These are phyloP conservation scores for Acacia crassicarpa DNA, from an alignment of 306 rosid species.

Conservation along the genomic window DNA sequence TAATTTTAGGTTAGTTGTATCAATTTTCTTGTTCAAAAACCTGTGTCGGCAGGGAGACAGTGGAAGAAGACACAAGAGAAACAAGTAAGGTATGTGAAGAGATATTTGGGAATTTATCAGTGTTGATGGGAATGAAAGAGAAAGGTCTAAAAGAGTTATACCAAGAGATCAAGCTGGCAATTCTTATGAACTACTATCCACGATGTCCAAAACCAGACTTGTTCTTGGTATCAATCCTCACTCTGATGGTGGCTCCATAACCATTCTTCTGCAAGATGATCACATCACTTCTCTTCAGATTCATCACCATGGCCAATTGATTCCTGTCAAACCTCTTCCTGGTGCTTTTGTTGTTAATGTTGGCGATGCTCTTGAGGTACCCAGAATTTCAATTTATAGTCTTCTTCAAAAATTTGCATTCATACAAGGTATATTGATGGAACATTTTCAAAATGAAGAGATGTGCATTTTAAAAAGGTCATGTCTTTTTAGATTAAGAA, in stretches of 20 bases:
- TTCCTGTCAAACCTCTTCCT: conserved; percentile 1
- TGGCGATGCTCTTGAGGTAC: conserved; percentile 21
- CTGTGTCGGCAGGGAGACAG: conserved; percentile 5
- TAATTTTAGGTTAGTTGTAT: no score
- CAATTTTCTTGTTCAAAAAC: not conserved
- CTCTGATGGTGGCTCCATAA: conserved; percentile 28
- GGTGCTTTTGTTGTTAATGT: conserved; percentile 3
- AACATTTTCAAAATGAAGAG: no score
- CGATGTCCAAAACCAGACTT: conserved; percentile 25
- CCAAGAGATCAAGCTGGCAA: not conserved
- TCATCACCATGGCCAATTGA: not conserved
- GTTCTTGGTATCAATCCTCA: conserved; percentile 35
- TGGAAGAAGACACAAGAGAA: conserved; percentile 29
- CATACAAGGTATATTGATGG: no score
- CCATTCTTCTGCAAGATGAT: conserved; percentile 27
- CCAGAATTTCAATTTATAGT: not conserved
- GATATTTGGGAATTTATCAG: not conserved
- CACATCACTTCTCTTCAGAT: conserved; percentile 27
- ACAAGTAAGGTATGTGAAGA: not conserved
- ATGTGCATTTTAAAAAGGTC: no score
- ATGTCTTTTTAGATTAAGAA: no score
- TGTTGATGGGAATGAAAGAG: conserved; percentile 24
- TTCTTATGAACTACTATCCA: conserved; percentile 31
- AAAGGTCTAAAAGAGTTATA: conserved; percentile 12
- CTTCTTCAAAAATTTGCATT: not conserved